These are phyloP conservation scores for Martiniozyma asiatica DNA, from an alignment of 1,139 yeast species.

Conservation along the genomic window DNA sequence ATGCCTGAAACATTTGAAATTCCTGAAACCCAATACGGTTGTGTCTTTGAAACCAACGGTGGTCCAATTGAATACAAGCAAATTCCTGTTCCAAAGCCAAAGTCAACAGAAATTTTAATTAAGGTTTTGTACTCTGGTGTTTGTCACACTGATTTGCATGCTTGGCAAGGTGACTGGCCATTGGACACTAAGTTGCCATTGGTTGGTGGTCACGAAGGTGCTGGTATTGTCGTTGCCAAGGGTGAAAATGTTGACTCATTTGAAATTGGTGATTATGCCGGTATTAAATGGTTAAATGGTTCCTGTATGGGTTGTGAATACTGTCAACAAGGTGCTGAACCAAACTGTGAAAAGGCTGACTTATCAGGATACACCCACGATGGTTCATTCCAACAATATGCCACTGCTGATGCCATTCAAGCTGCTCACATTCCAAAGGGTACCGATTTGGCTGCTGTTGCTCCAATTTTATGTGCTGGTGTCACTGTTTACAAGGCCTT, in stretches of 20 bases:
- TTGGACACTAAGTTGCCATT: conserved; percentile 50
- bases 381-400: conserved; percentile 72
- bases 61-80: conserved; percentile 45
- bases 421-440: conserved; percentile 59
- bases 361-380: conserved; percentile 69
- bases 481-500: conserved; percentile 70
- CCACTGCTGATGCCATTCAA: conserved; percentile 68
- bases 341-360: conserved; percentile 57
- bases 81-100: conserved; percentile 57
- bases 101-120: conserved; percentile 52
- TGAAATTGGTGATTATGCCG: conserved; percentile 61
- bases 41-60: conserved; percentile 33
- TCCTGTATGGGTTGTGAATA: conserved; percentile 61
- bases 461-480: conserved; percentile 75
- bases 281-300: conserved; percentile 67
- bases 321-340: conserved; percentile 51
- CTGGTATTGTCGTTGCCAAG: conserved; percentile 63
- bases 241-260: conserved; percentile 55
- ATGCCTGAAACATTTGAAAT: too few species aligned
- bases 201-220: conserved; percentile 81
- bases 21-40: conserved; percentile 34
- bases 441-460: conserved; percentile 52
- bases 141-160: conserved; percentile 70
- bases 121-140: conserved; percentile 66
- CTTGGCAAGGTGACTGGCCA: conserved; percentile 78